phyloP scores from a whole-genome alignment of 1,284 basidiomycete genomes.

The Somion occarium region DNA sequence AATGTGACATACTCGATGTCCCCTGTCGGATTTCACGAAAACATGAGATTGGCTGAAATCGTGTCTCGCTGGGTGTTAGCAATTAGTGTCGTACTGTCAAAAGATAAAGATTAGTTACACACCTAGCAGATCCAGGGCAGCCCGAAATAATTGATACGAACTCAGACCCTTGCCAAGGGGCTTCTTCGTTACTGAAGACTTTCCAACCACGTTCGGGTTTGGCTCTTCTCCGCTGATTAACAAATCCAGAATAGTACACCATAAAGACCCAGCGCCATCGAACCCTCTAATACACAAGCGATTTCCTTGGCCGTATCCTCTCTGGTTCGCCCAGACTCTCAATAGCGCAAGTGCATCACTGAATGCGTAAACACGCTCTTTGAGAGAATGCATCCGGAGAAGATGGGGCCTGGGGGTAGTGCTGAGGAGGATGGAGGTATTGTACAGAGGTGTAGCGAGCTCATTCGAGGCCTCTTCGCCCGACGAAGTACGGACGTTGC shows the following conservation, averaged over 20 bases:
- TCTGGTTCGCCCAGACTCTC: constrained; percentile 87
- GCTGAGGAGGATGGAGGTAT: constrained; percentile 68
- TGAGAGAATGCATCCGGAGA: constrained; percentile 63
- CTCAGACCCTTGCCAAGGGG: constrained; percentile 71
- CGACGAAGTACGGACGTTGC: constrained; percentile 52
- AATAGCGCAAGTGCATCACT: constrained; percentile 77
- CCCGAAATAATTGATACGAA: constrained; percentile 85
- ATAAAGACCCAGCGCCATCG: constrained; percentile 64
- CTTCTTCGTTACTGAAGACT: constrained; percentile 40
- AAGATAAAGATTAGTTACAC: constrained; percentile 21
- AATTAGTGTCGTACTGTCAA: constrained; percentile 1
- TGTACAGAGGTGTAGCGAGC: constrained; percentile 73
- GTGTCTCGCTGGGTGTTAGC: constrained; percentile 56
- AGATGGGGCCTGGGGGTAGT: constrained; percentile 65
- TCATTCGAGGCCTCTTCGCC: constrained; percentile 16
- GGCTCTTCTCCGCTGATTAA: constrained; percentile 69
- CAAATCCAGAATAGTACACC: constrained; percentile 66
- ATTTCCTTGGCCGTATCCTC: constrained; percentile 65
- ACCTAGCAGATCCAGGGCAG: constrained; percentile 77
- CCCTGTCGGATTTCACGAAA: constrained; percentile 55
- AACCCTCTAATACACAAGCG: constrained; percentile 62
- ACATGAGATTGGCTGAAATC: constrained; percentile 61
- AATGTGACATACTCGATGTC: constrained; percentile 39
- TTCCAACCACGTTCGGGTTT: constrained; percentile 21
- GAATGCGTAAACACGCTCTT: constrained; percentile 63